Evolutionary conservation across 148 eudicot genomes (phyloP).

Genomic region (Rhododendron henanense): DNA sequence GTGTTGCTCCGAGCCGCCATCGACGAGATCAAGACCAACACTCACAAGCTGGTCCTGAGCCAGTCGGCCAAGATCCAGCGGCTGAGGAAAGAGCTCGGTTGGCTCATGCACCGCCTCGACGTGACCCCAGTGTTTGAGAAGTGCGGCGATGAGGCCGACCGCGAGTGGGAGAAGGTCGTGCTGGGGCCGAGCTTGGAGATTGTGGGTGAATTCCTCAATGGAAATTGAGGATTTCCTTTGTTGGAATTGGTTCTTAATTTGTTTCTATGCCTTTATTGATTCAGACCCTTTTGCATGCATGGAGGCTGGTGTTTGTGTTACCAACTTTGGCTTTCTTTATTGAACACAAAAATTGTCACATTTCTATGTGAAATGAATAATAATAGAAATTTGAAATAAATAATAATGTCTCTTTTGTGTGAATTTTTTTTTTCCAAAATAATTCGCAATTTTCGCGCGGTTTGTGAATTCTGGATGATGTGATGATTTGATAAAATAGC

Average conservation of each 20-base stretch:
- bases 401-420: no score
- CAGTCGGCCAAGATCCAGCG: slow-evolving; percentile 17
- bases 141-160: not conserved
- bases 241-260: not conserved
- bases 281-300: not conserved
- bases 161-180: slow-evolving; percentile 18
- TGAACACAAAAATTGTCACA: no score
- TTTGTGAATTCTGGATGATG: no score
- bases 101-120: slow-evolving; percentile 14
- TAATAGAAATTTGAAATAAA: no score
- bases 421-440: no score
- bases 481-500: no score
- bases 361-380: no score
- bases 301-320: no score
- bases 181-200: slow-evolving; percentile 2
- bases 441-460: no score
- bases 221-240: not conserved
- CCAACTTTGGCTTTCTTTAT: no score
- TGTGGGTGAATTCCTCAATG: slow-evolving; percentile 4
- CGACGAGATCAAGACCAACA: slow-evolving; percentile 20
- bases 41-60: not conserved
- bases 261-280: not conserved
- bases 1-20: slow-evolving; percentile 12
- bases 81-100: slow-evolving; percentile 10
- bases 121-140: slow-evolving; percentile 5